Percentiles rank a stretch among this genome's conserved stretches.
These are phyloP conservation scores for Brassica balearica DNA, from an alignment of 441 rosid genomes.

Conservation along the genomic window DNA sequence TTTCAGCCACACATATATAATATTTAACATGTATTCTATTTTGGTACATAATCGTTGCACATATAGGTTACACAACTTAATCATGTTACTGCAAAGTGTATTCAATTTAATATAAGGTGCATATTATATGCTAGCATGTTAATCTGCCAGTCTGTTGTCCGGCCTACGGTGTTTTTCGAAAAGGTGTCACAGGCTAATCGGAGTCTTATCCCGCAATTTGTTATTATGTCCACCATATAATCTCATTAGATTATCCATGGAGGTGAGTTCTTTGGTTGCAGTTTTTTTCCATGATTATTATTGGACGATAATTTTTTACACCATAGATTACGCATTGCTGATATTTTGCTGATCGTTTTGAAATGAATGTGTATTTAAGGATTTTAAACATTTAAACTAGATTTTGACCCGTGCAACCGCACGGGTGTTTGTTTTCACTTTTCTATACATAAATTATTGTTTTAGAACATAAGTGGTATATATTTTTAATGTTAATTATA, in stretches of 20 bases:
- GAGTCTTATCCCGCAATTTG: conserved; percentile 6
- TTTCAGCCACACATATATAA: conserved; percentile 1
- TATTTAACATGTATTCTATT: not conserved
- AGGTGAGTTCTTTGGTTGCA: not conserved
- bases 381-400: not conserved
- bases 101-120: not conserved
- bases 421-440: too few relatives aligned
- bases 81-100: not conserved
- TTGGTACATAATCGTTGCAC: conserved; percentile 1
- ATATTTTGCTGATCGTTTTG: not conserved
- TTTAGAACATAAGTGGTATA: too few relatives aligned
- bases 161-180: too few relatives aligned
- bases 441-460: too few relatives aligned
- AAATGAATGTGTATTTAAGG: not conserved
- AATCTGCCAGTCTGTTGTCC: conserved; percentile 11
- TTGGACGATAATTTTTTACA: not conserved
- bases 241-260: conserved; percentile 13
- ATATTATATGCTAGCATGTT: not conserved
- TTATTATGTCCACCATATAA: conserved; percentile 10
- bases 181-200: too few relatives aligned
- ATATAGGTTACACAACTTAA: not conserved
- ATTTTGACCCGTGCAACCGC: too few relatives aligned
- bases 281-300: conserved; percentile 1
- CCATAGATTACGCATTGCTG: not conserved
- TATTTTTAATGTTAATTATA: too few relatives aligned